Conservation (phyloP, 108 stramenopile genomes). For the Schizochytrium sp. region DNA sequence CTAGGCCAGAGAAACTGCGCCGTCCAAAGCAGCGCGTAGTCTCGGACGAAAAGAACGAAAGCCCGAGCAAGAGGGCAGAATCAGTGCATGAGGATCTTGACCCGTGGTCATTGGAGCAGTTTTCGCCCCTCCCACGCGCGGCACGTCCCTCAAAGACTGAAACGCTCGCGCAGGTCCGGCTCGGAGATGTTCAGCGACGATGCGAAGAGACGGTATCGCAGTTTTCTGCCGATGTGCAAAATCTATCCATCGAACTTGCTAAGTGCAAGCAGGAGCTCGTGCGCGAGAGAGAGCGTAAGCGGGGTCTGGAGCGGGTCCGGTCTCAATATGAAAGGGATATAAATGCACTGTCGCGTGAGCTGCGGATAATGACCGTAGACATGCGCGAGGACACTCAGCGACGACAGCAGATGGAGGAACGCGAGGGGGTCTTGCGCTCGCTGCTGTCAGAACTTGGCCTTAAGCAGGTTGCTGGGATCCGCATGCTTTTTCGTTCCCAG, state of each 20-base stretch:
- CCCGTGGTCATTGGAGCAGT: neutral
- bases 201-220: slow-evolving; percentile 5
- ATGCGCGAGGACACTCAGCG: neutral
- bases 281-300: neutral
- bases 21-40: neutral
- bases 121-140: neutral
- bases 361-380: neutral
- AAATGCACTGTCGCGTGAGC: neutral
- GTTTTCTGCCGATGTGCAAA: neutral
- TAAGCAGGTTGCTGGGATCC: neutral
- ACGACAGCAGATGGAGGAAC: neutral
- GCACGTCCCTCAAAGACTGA: neutral
- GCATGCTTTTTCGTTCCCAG: neutral
- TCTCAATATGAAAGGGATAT: neutral
- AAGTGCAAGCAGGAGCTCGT: neutral
- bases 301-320: neutral
- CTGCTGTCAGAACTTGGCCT: neutral
- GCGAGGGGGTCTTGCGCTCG: neutral
- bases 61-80: neutral
- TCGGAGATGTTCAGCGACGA: neutral
- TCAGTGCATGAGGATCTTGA: neutral
- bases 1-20: neutral
- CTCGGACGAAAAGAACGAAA: neutral
- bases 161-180: neutral
- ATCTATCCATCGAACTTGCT: neutral